Evolutionary conservation across 1,284 basidiomycete genomes (phyloP).

Genomic region (Pseudozyma sp.): DNA sequence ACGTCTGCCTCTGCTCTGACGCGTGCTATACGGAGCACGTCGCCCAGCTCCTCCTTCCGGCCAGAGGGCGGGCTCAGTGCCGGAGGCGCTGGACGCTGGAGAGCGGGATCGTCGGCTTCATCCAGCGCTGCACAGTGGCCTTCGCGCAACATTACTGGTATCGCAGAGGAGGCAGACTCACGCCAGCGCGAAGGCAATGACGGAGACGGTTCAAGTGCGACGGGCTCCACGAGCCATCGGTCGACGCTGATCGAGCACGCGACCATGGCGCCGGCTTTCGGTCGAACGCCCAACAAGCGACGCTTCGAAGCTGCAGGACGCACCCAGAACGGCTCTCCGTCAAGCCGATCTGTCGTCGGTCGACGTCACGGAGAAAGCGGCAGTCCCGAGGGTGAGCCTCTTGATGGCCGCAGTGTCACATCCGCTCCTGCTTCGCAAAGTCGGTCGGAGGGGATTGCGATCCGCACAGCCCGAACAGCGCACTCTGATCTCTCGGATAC

Average conservation of each 20-base stretch:
- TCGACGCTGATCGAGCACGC: slow-evolving; percentile 46
- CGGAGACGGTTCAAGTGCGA: slow-evolving; percentile 27
- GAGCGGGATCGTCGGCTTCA: slow-evolving; percentile 33
- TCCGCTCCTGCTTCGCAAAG: slow-evolving; percentile 47
- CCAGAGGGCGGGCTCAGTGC: slow-evolving; percentile 16
- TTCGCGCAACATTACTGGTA: slow-evolving; percentile 34
- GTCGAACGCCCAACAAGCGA: slow-evolving; percentile 35
- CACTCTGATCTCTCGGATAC: slow-evolving; percentile 33
- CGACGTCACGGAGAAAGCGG: slow-evolving; percentile 18
- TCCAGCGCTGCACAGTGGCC: slow-evolving; percentile 28
- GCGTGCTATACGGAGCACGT: slow-evolving; percentile 37
- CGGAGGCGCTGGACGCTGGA: slow-evolving; percentile 20
- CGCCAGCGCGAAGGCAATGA: slow-evolving; percentile 16
- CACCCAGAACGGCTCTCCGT: slow-evolving; percentile 20
- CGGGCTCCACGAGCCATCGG: slow-evolving; percentile 38
- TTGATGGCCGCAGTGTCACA: slow-evolving; percentile 20
- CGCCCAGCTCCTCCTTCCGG: slow-evolving; percentile 30
- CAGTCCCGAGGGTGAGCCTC: slow-evolving; percentile 12
- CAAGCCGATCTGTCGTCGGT: slow-evolving; percentile 16
- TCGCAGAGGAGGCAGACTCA: slow-evolving; percentile 22
- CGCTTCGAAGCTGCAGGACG: slow-evolving; percentile 19
- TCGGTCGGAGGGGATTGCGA: slow-evolving; percentile 39
- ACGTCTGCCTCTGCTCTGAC: slow-evolving; percentile 43
- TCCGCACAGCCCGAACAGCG: slow-evolving; percentile 18
- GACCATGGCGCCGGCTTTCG: slow-evolving; percentile 44